phyloP scores from a whole-genome alignment of 2,329 filamentous ascomycete species.

The Aspergillus sp. region DNA sequence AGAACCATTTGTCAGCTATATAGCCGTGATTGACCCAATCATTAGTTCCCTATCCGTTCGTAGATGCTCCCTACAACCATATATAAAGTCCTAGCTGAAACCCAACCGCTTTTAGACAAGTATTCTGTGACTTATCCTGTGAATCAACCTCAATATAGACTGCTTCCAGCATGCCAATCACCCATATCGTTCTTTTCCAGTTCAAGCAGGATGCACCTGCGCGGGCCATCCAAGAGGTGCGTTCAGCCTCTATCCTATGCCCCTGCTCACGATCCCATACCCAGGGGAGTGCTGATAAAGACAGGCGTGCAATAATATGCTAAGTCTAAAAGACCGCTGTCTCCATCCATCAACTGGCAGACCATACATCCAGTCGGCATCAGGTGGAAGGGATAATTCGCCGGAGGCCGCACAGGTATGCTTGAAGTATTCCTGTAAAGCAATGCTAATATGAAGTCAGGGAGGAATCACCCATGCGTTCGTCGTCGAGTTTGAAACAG shows the following conservation, averaged over 20 bases:
- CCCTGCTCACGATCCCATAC: too few species aligned
- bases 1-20: too few species aligned
- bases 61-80: too few species aligned
- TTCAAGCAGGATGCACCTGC: constrained; percentile 56
- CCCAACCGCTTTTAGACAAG: too few species aligned
- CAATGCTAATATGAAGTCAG: not conserved
- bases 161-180: constrained; percentile 48
- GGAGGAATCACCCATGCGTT: constrained; percentile 66
- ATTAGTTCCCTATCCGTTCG: too few species aligned
- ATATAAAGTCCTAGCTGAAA: too few species aligned
- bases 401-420: constrained; percentile 60
- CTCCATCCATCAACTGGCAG: constrained; percentile 58
- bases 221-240: constrained; percentile 57
- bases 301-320: constrained; percentile 58
- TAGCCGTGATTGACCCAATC: too few species aligned
- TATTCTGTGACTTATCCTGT: too few species aligned
- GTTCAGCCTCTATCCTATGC: too few species aligned
- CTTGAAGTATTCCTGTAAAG: not conserved
- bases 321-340: constrained; percentile 58
- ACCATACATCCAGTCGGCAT: constrained; percentile 61
- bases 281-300: too few species aligned
- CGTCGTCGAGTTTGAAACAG: constrained; percentile 63
- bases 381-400: constrained; percentile 63
- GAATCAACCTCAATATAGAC: too few species aligned
- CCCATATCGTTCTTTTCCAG: constrained; percentile 67